phyloP scores from a whole-genome alignment of 106 monocot genomes.

The Apostasia ramifera region DNA sequence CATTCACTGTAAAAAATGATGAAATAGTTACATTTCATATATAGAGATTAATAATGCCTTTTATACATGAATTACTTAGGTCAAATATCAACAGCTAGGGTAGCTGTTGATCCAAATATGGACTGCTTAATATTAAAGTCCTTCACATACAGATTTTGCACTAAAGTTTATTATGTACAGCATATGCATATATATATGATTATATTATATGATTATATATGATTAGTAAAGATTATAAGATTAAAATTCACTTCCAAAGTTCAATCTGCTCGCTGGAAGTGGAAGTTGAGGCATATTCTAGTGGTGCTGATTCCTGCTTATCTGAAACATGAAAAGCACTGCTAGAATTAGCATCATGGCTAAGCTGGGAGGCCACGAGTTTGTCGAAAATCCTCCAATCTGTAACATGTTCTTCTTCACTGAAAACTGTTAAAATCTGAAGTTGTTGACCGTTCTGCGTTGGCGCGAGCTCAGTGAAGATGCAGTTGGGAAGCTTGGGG shows the following conservation, averaged over 20 bases:
- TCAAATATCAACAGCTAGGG: no score
- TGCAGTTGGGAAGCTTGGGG: conserved; percentile 21
- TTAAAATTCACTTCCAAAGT: conserved; percentile 41
- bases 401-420: conserved; percentile 26
- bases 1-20: no score
- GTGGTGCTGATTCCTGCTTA: conserved; percentile 11
- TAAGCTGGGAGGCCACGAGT: conserved; percentile 64
- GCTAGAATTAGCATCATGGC: conserved; percentile 24
- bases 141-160: no score
- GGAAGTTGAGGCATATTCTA: conserved; percentile 40
- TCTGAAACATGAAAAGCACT: conserved; percentile 19
- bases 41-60: no score
- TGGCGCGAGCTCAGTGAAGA: conserved; percentile 2
- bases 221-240: no score
- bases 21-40: no score
- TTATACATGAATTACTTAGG: no score
- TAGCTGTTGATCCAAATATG: no score
- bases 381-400: conserved; percentile 71
- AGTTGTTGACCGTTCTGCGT: not conserved
- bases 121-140: no score
- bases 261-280: conserved; percentile 47
- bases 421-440: conserved; percentile 8
- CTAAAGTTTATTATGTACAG: not conserved
- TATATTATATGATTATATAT: not conserved
- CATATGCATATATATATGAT: not conserved